These are phyloP conservation scores for Aspergillus biplanus DNA, from an alignment of 495 filamentous ascomycete genomes.

Conservation along the genomic window DNA sequence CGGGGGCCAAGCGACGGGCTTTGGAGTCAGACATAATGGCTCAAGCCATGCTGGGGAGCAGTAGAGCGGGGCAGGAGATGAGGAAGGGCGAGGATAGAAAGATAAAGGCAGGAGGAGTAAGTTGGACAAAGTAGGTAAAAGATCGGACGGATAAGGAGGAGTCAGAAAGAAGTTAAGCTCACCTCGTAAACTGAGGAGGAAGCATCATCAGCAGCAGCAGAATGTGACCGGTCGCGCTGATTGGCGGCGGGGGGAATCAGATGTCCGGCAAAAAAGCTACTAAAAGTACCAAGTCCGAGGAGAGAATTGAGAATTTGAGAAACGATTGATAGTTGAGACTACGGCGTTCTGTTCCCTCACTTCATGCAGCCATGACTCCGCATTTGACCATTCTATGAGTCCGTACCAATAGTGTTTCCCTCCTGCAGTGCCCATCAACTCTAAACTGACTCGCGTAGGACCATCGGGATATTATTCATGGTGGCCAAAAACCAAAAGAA, in stretches of 20 bases:
- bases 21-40: conserved; percentile 26
- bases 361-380: no score
- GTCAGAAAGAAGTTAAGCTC: background rate
- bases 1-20: conserved; percentile 27
- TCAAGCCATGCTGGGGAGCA: conserved; percentile 22
- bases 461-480: background rate
- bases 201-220: background rate
- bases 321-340: no score
- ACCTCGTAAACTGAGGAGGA: no score
- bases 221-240: background rate
- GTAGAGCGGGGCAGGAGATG: conserved; percentile 3
- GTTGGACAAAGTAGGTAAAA: background rate
- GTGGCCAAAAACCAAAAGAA: background rate
- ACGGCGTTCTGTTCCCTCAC: no score
- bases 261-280: no score
- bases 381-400: background rate
- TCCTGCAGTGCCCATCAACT: conserved; percentile 2
- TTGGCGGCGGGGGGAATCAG: no score
- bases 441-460: background rate
- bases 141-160: background rate
- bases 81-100: conserved; percentile 1
- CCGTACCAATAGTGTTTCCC: background rate
- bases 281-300: no score
- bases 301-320: no score
- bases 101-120: conserved; percentile 1